Percentiles rank a stretch among this genome's conserved stretches.
Evolutionary conservation across 192 early-diverging fungal genomes (phyloP).

Genomic region (Rhizophagus sp.): DNA sequence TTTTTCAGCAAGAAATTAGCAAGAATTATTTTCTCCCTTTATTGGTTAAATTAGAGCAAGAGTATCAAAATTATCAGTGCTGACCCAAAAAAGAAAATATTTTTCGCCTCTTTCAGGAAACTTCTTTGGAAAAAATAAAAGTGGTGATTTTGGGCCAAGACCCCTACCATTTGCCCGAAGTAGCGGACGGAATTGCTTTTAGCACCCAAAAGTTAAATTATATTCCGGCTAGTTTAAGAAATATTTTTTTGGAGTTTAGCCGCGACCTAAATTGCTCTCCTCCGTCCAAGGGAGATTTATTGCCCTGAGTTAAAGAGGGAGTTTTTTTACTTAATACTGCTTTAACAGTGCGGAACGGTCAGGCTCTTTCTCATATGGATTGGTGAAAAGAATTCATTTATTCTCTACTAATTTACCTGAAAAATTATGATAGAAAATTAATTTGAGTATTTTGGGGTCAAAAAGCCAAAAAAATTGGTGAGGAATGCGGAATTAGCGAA

Average conservation of each 20-base stretch:
- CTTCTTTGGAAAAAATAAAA: constrained; percentile 14
- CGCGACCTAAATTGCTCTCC: not conserved
- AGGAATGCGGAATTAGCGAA: not conserved
- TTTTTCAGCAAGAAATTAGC: constrained; percentile 20
- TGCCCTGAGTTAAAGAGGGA: constrained; percentile 22
- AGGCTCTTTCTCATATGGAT: constrained; percentile 24
- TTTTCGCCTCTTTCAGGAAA: constrained; percentile 25
- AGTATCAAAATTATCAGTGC: constrained; percentile 17
- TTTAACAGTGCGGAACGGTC: not conserved
- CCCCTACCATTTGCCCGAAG: constrained; percentile 16
- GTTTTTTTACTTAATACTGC: constrained; percentile 21
- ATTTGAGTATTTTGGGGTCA: constrained; percentile 17
- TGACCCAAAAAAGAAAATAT: constrained; percentile 26
- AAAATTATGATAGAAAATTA: constrained; percentile 1
- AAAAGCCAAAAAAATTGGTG: constrained; percentile 16
- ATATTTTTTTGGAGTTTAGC: constrained; percentile 25
- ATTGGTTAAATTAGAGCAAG: not conserved
- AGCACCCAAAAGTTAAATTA: constrained; percentile 7
- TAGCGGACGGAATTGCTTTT: constrained; percentile 24
- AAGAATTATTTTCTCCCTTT: constrained; percentile 18
- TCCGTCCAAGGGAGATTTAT: constrained; percentile 12
- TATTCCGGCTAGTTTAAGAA: constrained; percentile 16
- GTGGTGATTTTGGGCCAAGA: constrained; percentile 22
- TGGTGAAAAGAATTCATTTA: constrained; percentile 20
- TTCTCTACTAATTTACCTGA: constrained; percentile 7